Evolutionary conservation across 352 stramenopile species (phyloP).

Genomic region (Globisporangium acanthophoron): DNA sequence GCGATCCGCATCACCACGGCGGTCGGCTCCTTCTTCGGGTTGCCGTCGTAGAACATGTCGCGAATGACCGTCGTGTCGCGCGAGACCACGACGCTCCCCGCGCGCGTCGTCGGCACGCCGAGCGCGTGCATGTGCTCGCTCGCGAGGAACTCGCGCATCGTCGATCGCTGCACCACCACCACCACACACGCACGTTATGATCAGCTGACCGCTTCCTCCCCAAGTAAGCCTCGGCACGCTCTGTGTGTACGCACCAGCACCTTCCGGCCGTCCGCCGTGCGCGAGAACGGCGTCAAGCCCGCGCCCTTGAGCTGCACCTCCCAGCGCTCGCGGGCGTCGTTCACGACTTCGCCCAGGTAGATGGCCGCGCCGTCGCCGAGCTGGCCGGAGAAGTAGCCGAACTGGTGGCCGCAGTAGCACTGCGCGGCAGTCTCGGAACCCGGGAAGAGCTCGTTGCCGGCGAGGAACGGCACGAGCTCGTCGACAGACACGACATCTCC

Average conservation of each 20-base stretch:
- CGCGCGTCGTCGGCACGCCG: slow-evolving; percentile 27
- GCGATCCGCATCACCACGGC: slow-evolving; percentile 86
- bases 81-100: slow-evolving; percentile 73
- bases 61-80: slow-evolving; percentile 62
- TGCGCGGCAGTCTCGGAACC: slow-evolving; percentile 78
- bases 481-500: slow-evolving; percentile 27
- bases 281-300: slow-evolving; percentile 93
- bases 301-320: slow-evolving; percentile 97
- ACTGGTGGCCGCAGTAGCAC: slow-evolving; percentile 91
- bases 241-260: slow-evolving; percentile 31
- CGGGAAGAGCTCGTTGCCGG: slow-evolving; percentile 67
- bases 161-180: slow-evolving; percentile 79
- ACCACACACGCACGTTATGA: neutral
- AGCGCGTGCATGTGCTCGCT: slow-evolving; percentile 93
- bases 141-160: slow-evolving; percentile 95
- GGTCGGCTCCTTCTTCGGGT: slow-evolving; percentile 59
- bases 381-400: slow-evolving; percentile 90
- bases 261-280: slow-evolving; percentile 92
- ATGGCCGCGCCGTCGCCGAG: slow-evolving; percentile 88
- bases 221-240: neutral
- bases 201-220: neutral
- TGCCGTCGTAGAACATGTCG: slow-evolving; percentile 37
- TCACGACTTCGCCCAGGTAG: slow-evolving; percentile 83
- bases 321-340: slow-evolving; percentile 44
- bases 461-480: slow-evolving; percentile 48